These are phyloP conservation scores for Breviolum minutum DNA, from an alignment of 73 alveolate genomes.

Conservation along the genomic window DNA sequence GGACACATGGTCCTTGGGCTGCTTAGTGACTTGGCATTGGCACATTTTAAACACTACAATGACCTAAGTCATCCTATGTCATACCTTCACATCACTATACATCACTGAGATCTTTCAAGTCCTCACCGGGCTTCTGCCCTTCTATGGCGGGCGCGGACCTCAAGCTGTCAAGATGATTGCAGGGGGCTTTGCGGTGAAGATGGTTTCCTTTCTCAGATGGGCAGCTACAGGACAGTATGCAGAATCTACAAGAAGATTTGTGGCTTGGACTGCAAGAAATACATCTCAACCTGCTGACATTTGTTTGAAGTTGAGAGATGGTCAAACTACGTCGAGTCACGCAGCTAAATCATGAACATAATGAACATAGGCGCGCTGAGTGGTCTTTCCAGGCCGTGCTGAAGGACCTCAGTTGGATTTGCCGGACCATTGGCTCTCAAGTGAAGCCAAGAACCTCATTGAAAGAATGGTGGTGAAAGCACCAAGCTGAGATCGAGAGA, in stretches of 20 bases:
- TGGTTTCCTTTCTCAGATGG: too few species aligned
- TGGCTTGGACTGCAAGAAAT: background rate
- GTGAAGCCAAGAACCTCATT: constrained; percentile 54
- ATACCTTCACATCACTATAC: background rate
- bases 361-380: background rate
- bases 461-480: constrained; percentile 57
- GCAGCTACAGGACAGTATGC: background rate
- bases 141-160: constrained; percentile 41
- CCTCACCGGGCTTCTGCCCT: constrained; percentile 63
- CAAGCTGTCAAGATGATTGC: background rate
- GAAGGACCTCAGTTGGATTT: constrained; percentile 16
- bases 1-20: constrained; percentile 93
- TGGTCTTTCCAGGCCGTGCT: background rate
- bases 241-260: constrained; percentile 64
- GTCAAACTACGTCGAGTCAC: too few species aligned
- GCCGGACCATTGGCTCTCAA: constrained; percentile 30
- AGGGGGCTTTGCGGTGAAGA: background rate
- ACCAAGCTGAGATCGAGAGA: background rate
- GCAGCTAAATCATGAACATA: too few species aligned
- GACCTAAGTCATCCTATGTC: background rate
- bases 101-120: constrained; percentile 48
- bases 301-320: too few species aligned
- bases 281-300: too few species aligned
- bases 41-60: background rate
- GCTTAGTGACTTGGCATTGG: constrained; percentile 38